Conservation (phyloP, 2,329 filamentous ascomycete genomes). For the Domatiomyces globalis region DNA sequence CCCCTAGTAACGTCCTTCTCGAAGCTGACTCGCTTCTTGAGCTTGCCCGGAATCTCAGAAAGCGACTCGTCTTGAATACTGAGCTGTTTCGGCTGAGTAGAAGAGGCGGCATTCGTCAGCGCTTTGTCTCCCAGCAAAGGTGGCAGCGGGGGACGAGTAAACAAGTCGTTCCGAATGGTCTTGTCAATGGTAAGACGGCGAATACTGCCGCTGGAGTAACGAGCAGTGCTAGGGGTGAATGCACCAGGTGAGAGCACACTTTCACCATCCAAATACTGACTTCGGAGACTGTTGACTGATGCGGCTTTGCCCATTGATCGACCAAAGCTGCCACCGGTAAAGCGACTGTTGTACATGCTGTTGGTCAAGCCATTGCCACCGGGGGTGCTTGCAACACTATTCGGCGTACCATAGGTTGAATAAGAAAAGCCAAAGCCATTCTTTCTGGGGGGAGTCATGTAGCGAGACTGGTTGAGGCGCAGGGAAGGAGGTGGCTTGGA, state of each 20-base stretch:
- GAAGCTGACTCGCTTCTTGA: slow-evolving; percentile 85
- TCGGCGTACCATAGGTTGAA: slow-evolving; percentile 76
- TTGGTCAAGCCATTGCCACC: slow-evolving; percentile 32
- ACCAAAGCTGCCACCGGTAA: slow-evolving; percentile 46
- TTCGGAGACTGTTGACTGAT: slow-evolving; percentile 72
- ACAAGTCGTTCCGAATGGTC: slow-evolving; percentile 56
- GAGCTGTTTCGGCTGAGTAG: slow-evolving; percentile 24
- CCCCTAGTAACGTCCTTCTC: slow-evolving; percentile 49
- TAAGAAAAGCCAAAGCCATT: slow-evolving; percentile 81
- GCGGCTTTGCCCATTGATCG: slow-evolving; percentile 72
- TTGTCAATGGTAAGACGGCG: slow-evolving; percentile 92
- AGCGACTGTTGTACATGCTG: slow-evolving; percentile 24
- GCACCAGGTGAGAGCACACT: slow-evolving; percentile 76
- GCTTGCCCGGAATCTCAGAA: slow-evolving; percentile 18
- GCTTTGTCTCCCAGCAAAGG: slow-evolving; percentile 11
- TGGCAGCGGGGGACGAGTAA: slow-evolving; percentile 29
- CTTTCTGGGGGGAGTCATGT: slow-evolving; percentile 70
- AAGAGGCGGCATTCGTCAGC: slow-evolving; percentile 27
- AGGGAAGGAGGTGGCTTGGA: slow-evolving; percentile 16
- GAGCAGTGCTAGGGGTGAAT: slow-evolving; percentile 55
- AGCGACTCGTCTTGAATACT: slow-evolving; percentile 29
- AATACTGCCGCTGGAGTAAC: slow-evolving; percentile 55
- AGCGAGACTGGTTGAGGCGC: slow-evolving; percentile 54
- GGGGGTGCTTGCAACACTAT: slow-evolving; percentile 55
- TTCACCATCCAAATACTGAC: slow-evolving; percentile 56